These are phyloP conservation scores for Penicillium paradoxum DNA, from an alignment of 495 filamentous ascomycete species.

Conservation along the genomic window DNA sequence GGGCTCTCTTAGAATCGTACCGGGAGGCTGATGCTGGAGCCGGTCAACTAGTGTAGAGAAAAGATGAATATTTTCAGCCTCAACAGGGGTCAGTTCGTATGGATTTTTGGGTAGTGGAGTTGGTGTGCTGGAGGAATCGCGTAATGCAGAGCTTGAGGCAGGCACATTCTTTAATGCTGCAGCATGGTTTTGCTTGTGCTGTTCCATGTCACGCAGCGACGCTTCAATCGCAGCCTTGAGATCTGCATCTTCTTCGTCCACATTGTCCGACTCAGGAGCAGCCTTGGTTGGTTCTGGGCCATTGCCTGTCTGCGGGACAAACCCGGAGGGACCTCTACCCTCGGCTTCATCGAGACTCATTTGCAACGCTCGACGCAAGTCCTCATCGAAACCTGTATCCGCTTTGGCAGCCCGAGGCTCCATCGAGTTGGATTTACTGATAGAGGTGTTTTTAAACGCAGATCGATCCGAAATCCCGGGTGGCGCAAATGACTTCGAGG, in stretches of 20 bases:
- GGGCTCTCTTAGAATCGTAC: conserved; percentile 89
- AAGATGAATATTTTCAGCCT: conserved; percentile 95
- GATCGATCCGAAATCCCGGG: conserved; percentile 40
- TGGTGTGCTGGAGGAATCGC: conserved; percentile 21
- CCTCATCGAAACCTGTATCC: conserved; percentile 88
- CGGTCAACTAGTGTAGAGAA: conserved; percentile 94
- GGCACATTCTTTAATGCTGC: conserved; percentile 66
- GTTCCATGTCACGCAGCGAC: conserved; percentile 95
- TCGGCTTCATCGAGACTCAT: conserved; percentile 96
- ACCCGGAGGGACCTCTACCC: conserved; percentile 63
- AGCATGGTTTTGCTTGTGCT: conserved; percentile 89
- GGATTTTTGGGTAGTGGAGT: conserved; percentile 72
- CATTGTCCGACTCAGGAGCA: conserved; percentile 28
- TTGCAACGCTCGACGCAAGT: conserved; percentile 84
- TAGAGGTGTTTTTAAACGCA: conserved; percentile 48
- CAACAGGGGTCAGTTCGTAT: conserved; percentile 88
- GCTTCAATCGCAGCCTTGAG: conserved; percentile 94
- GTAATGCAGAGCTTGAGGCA: conserved; percentile 31
- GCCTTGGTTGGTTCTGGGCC: conserved; percentile 38
- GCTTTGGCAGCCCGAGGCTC: conserved; percentile 83
- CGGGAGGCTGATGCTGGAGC: conserved; percentile 89
- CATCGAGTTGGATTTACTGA: conserved; percentile 59
- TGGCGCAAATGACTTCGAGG: conserved; percentile 57
- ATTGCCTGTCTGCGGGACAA: conserved; percentile 58
- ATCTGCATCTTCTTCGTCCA: conserved; percentile 74